These are phyloP conservation scores for Oenanthe javanica DNA, from an alignment of 140 eudicot species.

Conservation along the genomic window DNA sequence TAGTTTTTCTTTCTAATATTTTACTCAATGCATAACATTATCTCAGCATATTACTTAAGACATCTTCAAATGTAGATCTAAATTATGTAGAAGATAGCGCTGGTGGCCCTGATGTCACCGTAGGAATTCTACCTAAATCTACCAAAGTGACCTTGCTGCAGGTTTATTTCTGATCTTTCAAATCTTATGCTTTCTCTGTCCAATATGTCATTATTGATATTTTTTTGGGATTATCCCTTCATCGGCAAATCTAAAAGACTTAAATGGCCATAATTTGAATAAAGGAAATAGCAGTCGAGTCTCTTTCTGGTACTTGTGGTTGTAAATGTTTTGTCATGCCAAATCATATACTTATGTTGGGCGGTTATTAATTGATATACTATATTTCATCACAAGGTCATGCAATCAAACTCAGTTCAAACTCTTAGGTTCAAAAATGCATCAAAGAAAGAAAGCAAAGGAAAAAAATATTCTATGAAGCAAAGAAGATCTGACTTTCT, in stretches of 20 bases:
- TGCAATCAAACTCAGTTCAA: background rate
- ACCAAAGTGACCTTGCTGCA: constrained; percentile 92
- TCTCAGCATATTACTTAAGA: background rate
- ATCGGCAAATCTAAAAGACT: background rate
- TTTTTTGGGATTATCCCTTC: background rate
- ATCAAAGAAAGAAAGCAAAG: background rate
- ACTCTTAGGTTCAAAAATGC: background rate
- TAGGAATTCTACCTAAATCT: constrained; percentile 77
- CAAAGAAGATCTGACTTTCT: background rate
- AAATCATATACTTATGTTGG: background rate
- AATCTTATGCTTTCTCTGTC: constrained; percentile 4
- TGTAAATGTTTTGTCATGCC: background rate
- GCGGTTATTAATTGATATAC: background rate
- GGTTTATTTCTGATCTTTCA: constrained; percentile 28
- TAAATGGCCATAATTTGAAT: background rate
- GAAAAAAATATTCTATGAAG: background rate
- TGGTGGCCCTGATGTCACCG: constrained; percentile 92
- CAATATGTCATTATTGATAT: background rate
- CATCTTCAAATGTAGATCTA: constrained; percentile 42
- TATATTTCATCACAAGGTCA: background rate
- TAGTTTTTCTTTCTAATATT: background rate
- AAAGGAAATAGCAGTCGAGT: background rate
- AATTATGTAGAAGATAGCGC: constrained; percentile 96
- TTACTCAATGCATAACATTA: background rate
- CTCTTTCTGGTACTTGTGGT: background rate